Conservation (phyloP, 139 green algal species). For the Chlorella sp. region DNA sequence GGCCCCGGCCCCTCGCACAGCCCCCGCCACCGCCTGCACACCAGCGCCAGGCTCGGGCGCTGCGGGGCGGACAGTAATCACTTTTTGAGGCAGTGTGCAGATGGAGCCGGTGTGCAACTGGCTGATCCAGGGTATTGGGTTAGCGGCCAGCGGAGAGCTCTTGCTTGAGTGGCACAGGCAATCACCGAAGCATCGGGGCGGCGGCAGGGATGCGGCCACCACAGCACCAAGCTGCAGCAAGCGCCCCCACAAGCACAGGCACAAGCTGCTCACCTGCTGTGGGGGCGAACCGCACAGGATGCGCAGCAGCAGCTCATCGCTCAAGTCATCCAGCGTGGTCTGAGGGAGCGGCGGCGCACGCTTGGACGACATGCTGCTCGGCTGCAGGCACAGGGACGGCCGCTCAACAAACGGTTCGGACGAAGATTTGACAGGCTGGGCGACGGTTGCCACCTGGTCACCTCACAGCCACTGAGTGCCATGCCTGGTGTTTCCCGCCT, state of each 20-base stretch:
- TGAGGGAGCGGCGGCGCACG: background rate
- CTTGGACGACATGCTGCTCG: too few relatives aligned
- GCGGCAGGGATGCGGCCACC: background rate
- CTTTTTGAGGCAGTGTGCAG: background rate
- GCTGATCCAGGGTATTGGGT: background rate
- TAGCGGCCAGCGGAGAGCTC: too few relatives aligned
- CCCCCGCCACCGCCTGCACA: constrained; percentile 9
- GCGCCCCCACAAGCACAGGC: too few relatives aligned
- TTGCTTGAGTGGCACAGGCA: too few relatives aligned
- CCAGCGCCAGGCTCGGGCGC: background rate
- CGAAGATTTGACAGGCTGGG: too few relatives aligned
- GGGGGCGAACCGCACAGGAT: background rate
- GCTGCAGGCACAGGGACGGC: too few relatives aligned
- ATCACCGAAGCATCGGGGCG: too few relatives aligned
- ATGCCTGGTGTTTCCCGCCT: too few relatives aligned
- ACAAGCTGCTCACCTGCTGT: too few relatives aligned
- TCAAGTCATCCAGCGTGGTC: background rate
- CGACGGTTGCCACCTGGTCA: too few relatives aligned
- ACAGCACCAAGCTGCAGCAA: background rate
- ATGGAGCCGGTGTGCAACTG: background rate
- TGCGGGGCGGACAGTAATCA: background rate
- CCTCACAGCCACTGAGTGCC: too few relatives aligned
- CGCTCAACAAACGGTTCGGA: too few relatives aligned
- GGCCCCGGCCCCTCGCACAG: background rate
- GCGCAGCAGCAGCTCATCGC: background rate